These are phyloP conservation scores for Trametes cingulata DNA, from an alignment of 768 basidiomycete genomes.

Conservation along the genomic window DNA sequence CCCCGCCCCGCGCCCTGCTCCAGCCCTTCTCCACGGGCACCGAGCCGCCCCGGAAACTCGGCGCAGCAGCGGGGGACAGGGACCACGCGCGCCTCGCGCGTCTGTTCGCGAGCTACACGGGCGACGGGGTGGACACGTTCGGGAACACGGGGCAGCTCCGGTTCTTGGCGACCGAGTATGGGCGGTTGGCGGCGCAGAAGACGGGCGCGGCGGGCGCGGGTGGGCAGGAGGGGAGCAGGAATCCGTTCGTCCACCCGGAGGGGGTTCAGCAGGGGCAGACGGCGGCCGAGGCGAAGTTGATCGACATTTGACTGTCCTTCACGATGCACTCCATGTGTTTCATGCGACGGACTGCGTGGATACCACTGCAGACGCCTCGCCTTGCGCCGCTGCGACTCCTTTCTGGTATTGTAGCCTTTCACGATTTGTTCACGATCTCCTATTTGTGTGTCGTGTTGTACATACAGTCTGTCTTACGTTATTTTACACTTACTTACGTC, in stretches of 20 bases:
- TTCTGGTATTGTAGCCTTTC: no score
- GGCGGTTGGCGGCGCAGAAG: slow-evolving; percentile 26
- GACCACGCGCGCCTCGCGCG: slow-evolving; percentile 67
- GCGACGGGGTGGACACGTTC: slow-evolving; percentile 92
- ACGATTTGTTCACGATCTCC: neutral
- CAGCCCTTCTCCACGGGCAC: slow-evolving; percentile 19
- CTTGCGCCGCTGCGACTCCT: no score
- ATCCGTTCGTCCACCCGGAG: slow-evolving; percentile 20
- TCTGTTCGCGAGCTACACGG: slow-evolving; percentile 76
- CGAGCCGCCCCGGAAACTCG: slow-evolving; percentile 9
- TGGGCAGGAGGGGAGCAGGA: slow-evolving; percentile 3
- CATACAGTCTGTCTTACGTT: no score
- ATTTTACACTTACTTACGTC: no score
- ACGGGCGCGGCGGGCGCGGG: slow-evolving; percentile 24
- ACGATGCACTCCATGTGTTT: no score
- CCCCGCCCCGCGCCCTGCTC: slow-evolving; percentile 29
- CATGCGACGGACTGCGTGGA: no score
- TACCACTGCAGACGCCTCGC: no score
- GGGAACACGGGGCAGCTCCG: slow-evolving; percentile 80
- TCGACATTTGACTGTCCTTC: slow-evolving; percentile 1
- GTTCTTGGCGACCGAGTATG: slow-evolving; percentile 24
- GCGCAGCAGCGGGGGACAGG: neutral
- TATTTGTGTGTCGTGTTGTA: no score
- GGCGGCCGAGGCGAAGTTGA: slow-evolving; percentile 4
- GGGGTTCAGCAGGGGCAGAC: neutral